These are phyloP conservation scores for Oryza glumipatula DNA, from an alignment of 176 grass and related monocot species.

Conservation along the genomic window DNA sequence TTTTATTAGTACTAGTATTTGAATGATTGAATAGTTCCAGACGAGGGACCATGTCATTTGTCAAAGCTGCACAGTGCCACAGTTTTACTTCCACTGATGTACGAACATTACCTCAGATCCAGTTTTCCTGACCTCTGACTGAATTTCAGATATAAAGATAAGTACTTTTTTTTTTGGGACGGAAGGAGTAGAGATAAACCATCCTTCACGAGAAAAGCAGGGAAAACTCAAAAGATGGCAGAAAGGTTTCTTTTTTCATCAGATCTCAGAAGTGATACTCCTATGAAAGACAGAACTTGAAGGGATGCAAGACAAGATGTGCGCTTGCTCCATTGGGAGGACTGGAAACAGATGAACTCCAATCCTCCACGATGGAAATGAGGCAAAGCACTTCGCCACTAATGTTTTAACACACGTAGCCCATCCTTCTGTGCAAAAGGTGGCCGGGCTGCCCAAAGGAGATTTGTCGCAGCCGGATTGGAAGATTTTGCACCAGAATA, in stretches of 20 bases:
- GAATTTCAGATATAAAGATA: constrained; percentile 12
- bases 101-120: neutral
- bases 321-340: constrained; percentile 45
- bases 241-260: neutral
- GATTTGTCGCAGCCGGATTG: constrained; percentile 84
- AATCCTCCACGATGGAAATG: constrained; percentile 36
- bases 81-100: neutral
- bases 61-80: neutral
- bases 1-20: neutral
- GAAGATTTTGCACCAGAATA: constrained; percentile 78
- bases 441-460: constrained; percentile 75
- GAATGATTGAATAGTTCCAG: neutral
- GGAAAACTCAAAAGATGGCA: neutral
- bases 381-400: constrained; percentile 38
- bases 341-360: constrained; percentile 42
- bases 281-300: neutral
- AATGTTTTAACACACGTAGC: constrained; percentile 43
- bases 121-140: neutral
- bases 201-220: neutral
- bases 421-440: constrained; percentile 78
- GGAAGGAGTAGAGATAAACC: too few species aligned
- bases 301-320: constrained; percentile 1
- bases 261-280: neutral
- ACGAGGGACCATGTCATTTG: neutral
- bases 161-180: too few species aligned